A percentile compares a stretch with the other conserved stretches of the same genome.
These are phyloP conservation scores for Penstemon newberryi DNA, from an alignment of 257 asterid species.

Conservation along the genomic window DNA sequence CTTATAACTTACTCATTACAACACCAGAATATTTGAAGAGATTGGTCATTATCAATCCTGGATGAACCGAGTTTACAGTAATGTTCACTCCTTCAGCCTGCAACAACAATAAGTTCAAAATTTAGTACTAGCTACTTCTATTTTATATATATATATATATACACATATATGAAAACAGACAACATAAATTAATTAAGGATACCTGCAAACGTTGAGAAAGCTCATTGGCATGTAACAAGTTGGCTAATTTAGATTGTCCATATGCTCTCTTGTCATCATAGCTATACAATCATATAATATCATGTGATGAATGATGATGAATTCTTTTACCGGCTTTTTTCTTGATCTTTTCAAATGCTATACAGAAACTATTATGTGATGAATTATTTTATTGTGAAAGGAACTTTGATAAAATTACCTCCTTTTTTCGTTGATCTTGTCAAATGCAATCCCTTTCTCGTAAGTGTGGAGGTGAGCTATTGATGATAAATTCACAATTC, in stretches of 20 bases:
- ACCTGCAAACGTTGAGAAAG: constrained; percentile 76
- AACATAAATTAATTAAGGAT: background rate
- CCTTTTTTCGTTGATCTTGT: constrained; percentile 50
- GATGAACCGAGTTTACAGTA: constrained; percentile 83
- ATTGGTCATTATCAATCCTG: constrained; percentile 84
- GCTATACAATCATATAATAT: constrained; percentile 34
- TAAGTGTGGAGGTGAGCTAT: constrained; percentile 71
- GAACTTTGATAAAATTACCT: constrained; percentile 35
- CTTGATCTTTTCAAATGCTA: too few relatives aligned
- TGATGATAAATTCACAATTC: constrained; percentile 81
- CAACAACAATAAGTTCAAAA: constrained; percentile 17
- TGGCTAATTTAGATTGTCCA: constrained; percentile 88
- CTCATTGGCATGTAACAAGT: constrained; percentile 74
- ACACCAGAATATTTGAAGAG: constrained; percentile 63
- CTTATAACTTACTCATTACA: constrained; percentile 54
- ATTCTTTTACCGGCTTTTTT: too few relatives aligned
- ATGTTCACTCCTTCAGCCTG: constrained; percentile 87
- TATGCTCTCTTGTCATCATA: constrained; percentile 80
- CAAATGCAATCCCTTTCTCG: constrained; percentile 58
- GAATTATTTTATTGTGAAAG: background rate
- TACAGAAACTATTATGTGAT: background rate
- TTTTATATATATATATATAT: background rate
- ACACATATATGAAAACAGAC: background rate
- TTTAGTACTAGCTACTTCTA: background rate
- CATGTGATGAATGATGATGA: background rate